These are phyloP conservation scores for Dothistroma septosporum DNA, from an alignment of 2,329 filamentous ascomycete genomes.

Conservation along the genomic window DNA sequence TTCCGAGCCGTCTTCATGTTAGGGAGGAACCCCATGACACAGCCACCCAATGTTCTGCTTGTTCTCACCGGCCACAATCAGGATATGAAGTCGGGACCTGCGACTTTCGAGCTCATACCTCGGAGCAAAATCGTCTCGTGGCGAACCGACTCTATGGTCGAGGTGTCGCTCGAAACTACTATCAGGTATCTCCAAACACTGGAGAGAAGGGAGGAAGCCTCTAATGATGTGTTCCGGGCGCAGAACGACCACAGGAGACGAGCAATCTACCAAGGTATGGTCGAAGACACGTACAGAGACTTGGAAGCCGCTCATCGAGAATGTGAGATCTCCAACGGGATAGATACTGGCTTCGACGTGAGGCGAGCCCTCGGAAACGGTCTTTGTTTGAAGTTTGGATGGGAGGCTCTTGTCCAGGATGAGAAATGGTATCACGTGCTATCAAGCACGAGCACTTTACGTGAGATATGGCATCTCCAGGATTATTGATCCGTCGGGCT, in stretches of 20 bases:
- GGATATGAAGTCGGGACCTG: conserved; percentile 1
- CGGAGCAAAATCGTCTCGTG: background rate
- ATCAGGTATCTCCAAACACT: background rate
- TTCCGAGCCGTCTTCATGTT: conserved; percentile 3
- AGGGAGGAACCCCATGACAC: background rate
- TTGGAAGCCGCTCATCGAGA: background rate
- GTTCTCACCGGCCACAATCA: conserved; percentile 6
- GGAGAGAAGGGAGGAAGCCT: background rate
- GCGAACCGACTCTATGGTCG: background rate
- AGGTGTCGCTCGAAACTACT: conserved; percentile 4
- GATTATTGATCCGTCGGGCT: background rate
- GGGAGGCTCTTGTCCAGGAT: background rate
- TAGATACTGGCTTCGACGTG: background rate
- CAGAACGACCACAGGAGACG: background rate
- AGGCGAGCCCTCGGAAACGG: background rate
- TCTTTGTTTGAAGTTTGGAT: background rate
- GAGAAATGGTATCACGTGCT: background rate
- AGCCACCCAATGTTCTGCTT: background rate
- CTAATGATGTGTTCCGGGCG: background rate
- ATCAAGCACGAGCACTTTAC: too few relatives aligned
- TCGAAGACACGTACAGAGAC: background rate
- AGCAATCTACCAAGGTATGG: background rate
- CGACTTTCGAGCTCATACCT: conserved; percentile 3
- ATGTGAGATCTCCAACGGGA: background rate
- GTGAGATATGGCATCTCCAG: too few relatives aligned